phyloP scores from a whole-genome alignment of 176 grass and related monocot species.

The Musa schizocarpa region DNA sequence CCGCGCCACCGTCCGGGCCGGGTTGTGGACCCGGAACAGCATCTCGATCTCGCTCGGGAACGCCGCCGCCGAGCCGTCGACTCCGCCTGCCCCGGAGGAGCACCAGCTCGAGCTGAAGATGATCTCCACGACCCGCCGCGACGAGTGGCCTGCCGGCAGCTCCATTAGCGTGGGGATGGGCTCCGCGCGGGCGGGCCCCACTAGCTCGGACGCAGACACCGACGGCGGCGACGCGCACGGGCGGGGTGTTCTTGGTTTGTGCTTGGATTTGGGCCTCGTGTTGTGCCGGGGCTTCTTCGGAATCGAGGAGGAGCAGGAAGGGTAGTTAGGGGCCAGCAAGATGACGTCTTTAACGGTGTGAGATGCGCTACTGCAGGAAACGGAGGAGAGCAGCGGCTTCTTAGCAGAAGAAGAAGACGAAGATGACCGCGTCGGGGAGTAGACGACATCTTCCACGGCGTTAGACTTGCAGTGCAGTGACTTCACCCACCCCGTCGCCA shows the following conservation, averaged over 20 bases:
- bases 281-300: not conserved
- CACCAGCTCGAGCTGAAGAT: slow-evolving; percentile 81
- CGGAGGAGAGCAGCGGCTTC: slow-evolving; percentile 27
- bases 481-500: slow-evolving; percentile 57
- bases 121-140: slow-evolving; percentile 80
- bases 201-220: not conserved
- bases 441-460: slow-evolving; percentile 52
- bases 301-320: slow-evolving; percentile 11
- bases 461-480: slow-evolving; percentile 74
- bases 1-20: slow-evolving; percentile 42
- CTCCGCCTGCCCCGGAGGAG: not conserved
- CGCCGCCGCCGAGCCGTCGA: not conserved
- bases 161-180: slow-evolving; percentile 51
- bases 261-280: slow-evolving; percentile 28
- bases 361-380: slow-evolving; percentile 45
- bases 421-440: not conserved
- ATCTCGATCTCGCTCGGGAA: slow-evolving; percentile 69
- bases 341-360: slow-evolving; percentile 14
- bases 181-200: slow-evolving; percentile 1
- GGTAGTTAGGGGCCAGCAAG: slow-evolving; percentile 17
- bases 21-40: slow-evolving; percentile 86
- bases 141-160: slow-evolving; percentile 69
- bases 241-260: not conserved
- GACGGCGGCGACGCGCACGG: slow-evolving; percentile 31
- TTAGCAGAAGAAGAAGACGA: slow-evolving; percentile 20